Conservation (phyloP, 2,329 filamentous ascomycete species). For the Aspergillus costaricaensis region DNA sequence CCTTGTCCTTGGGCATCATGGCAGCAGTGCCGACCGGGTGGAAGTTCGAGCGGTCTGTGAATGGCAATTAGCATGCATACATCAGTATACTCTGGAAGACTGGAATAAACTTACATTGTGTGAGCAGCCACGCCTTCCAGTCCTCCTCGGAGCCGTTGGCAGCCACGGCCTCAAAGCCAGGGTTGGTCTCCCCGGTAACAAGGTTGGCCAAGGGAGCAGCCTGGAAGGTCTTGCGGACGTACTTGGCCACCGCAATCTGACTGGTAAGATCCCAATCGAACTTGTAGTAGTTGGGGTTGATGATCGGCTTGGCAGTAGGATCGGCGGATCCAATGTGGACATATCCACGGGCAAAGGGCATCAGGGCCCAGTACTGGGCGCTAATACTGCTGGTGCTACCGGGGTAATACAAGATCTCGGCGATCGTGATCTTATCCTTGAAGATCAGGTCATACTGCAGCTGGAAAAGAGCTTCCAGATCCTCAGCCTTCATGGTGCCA, state of each 20-base stretch:
- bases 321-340: slow-evolving; percentile 30
- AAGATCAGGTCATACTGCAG: slow-evolving; percentile 34
- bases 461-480: slow-evolving; percentile 28
- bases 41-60: slow-evolving; percentile 30
- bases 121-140: slow-evolving; percentile 29
- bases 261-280: slow-evolving; percentile 25
- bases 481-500: slow-evolving; percentile 25
- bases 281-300: slow-evolving; percentile 37
- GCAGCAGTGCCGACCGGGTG: slow-evolving; percentile 36
- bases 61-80: not conserved
- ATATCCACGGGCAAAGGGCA: slow-evolving; percentile 36
- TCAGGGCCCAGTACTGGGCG: slow-evolving; percentile 28
- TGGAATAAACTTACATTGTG: slow-evolving; percentile 30
- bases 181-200: slow-evolving; percentile 21
- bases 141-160: slow-evolving; percentile 22
- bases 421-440: slow-evolving; percentile 27
- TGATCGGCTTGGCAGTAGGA: slow-evolving; percentile 23
- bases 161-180: slow-evolving; percentile 24
- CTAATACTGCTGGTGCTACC: slow-evolving; percentile 18
- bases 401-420: slow-evolving; percentile 29
- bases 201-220: slow-evolving; percentile 23
- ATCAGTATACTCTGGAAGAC: too few relatives aligned
- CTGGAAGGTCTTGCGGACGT: slow-evolving; percentile 25
- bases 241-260: slow-evolving; percentile 12
- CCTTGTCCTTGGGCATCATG: slow-evolving; percentile 34